phyloP scores from a whole-genome alignment of 345 rosid species.

The Citrus reticulata region DNA sequence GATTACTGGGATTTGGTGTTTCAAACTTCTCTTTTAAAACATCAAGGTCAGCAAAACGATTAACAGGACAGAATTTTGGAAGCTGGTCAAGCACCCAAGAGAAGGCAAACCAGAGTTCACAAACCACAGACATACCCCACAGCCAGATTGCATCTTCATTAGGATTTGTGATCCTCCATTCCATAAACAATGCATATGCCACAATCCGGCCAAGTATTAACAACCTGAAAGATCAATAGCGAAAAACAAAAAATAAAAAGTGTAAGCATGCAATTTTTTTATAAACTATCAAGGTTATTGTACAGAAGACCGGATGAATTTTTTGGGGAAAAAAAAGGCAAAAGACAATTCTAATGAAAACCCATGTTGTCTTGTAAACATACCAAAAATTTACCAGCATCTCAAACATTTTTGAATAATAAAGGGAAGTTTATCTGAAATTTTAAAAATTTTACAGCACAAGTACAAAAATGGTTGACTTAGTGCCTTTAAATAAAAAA shows the following conservation, averaged over 20 bases:
- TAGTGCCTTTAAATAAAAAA: not conserved
- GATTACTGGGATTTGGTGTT: constrained; percentile 43
- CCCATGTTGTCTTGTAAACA: not conserved
- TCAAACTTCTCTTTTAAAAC: constrained; percentile 64
- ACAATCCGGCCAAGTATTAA: constrained; percentile 47
- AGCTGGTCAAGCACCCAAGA: constrained; percentile 88
- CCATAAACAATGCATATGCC: constrained; percentile 55
- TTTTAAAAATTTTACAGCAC: not conserved
- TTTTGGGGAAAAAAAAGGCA: too few relatives aligned
- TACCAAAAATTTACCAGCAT: not conserved
- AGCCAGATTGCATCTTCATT: constrained; percentile 81
- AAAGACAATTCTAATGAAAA: not conserved
- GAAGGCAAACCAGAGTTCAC: constrained; percentile 89
- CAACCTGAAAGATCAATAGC: constrained; percentile 39
- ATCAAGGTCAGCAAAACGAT: constrained; percentile 53
- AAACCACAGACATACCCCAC: constrained; percentile 69
- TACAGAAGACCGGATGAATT: too few relatives aligned
- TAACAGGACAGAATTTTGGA: constrained; percentile 70
- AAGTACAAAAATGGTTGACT: not conserved
- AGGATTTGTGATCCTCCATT: constrained; percentile 66
- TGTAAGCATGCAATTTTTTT: not conserved
- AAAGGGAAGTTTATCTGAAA: not conserved
- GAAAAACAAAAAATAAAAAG: not conserved
- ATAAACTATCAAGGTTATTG: not conserved
- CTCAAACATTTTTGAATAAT: not conserved